Evolutionary conservation across 2,329 filamentous ascomycete species (phyloP).

Genomic region (Gnomoniopsis sp.): DNA sequence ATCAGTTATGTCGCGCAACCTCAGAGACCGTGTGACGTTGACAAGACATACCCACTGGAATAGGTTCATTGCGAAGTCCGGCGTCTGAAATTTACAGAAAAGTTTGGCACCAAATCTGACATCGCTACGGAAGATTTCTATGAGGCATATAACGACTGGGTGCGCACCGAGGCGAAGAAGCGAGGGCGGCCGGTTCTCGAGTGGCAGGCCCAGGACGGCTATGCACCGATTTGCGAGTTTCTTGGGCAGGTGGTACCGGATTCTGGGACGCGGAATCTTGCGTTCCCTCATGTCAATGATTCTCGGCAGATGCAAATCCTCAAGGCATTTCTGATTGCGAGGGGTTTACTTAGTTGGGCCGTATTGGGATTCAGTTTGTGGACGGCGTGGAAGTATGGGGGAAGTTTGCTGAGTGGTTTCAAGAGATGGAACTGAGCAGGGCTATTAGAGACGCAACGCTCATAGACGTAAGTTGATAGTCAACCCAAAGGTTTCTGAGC

Average conservation of each 20-base stretch:
- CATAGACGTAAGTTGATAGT: too few relatives aligned
- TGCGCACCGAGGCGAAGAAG: conserved; percentile 28
- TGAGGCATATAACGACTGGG: conserved; percentile 23
- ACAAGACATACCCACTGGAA: too few relatives aligned
- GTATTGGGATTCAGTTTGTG: not conserved
- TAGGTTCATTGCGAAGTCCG: not conserved
- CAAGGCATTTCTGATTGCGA: conserved; percentile 2
- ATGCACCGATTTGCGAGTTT: conserved; percentile 38
- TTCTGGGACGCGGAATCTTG: conserved; percentile 12
- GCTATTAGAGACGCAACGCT: too few relatives aligned
- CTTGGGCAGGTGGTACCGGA: conserved; percentile 34
- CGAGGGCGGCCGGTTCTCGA: conserved; percentile 32
- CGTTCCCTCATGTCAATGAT: conserved; percentile 32
- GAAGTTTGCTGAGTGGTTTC: not conserved
- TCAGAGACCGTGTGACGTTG: too few relatives aligned
- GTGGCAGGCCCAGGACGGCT: conserved; percentile 36
- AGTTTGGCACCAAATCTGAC: not conserved
- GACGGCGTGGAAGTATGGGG: not conserved
- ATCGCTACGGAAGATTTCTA: conserved; percentile 17
- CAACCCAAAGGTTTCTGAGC: too few relatives aligned
- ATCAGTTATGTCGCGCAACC: too few relatives aligned
- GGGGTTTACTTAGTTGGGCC: conserved; percentile 8
- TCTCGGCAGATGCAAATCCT: conserved; percentile 17
- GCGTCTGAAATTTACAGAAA: not conserved
- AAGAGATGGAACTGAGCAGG: too few relatives aligned